Conservation (phyloP, 2,329 filamentous ascomycete genomes). For the Calonectria hawksworthii region DNA sequence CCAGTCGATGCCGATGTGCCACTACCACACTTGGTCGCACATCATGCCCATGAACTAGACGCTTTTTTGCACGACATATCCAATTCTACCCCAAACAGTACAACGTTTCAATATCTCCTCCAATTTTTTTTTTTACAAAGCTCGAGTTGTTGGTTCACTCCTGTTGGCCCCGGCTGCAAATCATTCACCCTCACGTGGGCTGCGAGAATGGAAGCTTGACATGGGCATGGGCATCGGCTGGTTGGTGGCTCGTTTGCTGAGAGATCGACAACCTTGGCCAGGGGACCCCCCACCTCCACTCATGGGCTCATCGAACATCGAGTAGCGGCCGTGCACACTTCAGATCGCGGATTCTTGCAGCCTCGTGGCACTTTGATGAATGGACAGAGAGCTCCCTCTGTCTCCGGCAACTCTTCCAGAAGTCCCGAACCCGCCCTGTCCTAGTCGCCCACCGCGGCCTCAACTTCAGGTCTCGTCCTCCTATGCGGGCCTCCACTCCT, state of each 20-base stretch:
- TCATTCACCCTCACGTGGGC: neutral
- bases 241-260: conserved; percentile 15
- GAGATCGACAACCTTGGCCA: conserved; percentile 25
- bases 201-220: neutral
- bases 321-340: conserved; percentile 8
- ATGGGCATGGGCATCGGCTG: conserved; percentile 31
- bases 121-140: neutral
- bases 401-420: conserved; percentile 19
- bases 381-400: conserved; percentile 5
- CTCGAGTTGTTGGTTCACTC: neutral
- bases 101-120: conserved; percentile 8
- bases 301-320: conserved; percentile 7
- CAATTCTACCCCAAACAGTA: neutral
- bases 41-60: neutral
- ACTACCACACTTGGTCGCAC: conserved; percentile 35
- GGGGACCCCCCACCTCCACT: conserved; percentile 14
- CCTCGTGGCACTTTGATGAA: conserved; percentile 26
- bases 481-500: conserved; percentile 14
- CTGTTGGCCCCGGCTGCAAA: neutral
- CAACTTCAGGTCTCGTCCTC: conserved; percentile 14
- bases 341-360: conserved; percentile 21
- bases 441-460: conserved; percentile 12
- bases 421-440: conserved; percentile 23
- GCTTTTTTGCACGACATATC: conserved; percentile 8
- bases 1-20: conserved; percentile 33